phyloP scores from a whole-genome alignment of 768 basidiomycete species.

The Rhodotorula diobovata region DNA sequence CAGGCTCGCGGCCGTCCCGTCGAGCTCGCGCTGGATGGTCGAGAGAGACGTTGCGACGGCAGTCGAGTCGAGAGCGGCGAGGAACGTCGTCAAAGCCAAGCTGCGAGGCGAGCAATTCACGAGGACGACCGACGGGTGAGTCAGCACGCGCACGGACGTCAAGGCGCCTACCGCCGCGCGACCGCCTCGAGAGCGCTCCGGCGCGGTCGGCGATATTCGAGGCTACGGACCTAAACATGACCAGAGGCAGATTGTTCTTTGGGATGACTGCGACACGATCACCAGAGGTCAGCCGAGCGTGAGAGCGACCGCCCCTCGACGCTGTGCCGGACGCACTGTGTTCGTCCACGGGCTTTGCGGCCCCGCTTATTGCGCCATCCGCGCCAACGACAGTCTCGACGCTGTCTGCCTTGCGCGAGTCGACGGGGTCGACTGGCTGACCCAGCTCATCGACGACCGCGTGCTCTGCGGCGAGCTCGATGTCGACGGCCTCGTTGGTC shows the following conservation, averaged over 20 bases:
- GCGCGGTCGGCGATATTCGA: no score
- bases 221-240: background rate
- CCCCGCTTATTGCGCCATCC: background rate
- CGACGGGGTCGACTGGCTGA: background rate
- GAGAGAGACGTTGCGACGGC: slow-evolving; percentile 67
- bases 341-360: background rate
- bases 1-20: slow-evolving; percentile 58
- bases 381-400: background rate
- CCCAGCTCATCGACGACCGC: background rate
- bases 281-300: no score
- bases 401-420: background rate
- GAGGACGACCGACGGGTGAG: no score
- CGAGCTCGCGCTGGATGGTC: slow-evolving; percentile 63
- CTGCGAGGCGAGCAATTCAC: background rate
- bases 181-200: no score
- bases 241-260: background rate
- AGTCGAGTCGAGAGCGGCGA: slow-evolving; percentile 53
- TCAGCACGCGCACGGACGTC: background rate
- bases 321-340: background rate
- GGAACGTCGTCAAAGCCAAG: slow-evolving; percentile 28
- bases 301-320: no score
- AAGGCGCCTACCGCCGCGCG: no score
- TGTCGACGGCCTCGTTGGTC: background rate
- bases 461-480: background rate
- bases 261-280: background rate